Base-by-base conservation (phyloP, 768 basidiomycete species). In the Mycena indigotica region DNA sequence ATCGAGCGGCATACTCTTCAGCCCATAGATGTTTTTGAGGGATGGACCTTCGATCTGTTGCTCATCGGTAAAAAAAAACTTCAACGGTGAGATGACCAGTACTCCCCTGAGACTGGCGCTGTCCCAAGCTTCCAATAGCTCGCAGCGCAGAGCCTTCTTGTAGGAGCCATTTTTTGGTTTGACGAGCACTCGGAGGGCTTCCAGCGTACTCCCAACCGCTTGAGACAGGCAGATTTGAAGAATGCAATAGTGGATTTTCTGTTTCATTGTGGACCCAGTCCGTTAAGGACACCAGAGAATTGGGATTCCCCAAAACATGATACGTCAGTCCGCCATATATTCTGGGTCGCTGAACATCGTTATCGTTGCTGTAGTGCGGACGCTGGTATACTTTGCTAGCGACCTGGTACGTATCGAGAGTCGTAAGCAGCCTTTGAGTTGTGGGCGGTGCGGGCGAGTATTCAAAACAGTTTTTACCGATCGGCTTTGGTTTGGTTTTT, bases 301-400 rank as follows among this genome's bases (percentile, higher is more conserved):
- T 75, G 1, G 82, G 84, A 4, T 55, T 57, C n/a, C 89, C 86
- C 63, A 86, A 86, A 21, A 95, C 74, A 38, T 77, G 76, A 69
- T 89, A 95, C n/a, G 82, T 66, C 1, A 91, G 70, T 0, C 94
- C 95, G 21, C 86, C 93, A 69, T 88, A 95, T 73, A 93, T 89
- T 64, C 85, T 80, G 2, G 87, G 72, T n/a, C 75, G 72, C 28
- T 79, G 88, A 0, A 87, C 80, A 67, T 98, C 96, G 3, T 65
- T 63, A 23, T 79, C 77, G 50, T 83, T 82, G 5, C 91, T 93
- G 67, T 93, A 99, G 71, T 82, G 88, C 0, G 95, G 91, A n/a
- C 82, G 75, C 44, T 80, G 84, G 71, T 97, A 95, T 23, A 89
- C 69, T 62, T 83, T 85, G 45, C 67, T 73, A 3, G 85, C 81